phyloP scores from a whole-genome alignment of 805 yeast genomes.

The Naumovozyma dairenensis region DNA sequence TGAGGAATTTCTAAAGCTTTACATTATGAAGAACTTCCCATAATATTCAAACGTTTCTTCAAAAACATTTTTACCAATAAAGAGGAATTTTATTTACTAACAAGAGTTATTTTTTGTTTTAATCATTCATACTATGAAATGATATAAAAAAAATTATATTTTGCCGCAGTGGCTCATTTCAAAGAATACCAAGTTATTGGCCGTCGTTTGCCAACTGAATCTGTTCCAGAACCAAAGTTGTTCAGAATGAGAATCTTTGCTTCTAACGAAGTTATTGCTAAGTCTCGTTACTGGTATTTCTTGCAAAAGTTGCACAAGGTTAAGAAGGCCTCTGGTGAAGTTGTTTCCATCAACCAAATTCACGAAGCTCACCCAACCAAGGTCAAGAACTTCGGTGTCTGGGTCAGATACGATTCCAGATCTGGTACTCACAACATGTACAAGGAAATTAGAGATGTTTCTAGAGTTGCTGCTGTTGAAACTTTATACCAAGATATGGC shows the following conservation, averaged over 20 bases:
- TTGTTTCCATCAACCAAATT: conserved; percentile 85
- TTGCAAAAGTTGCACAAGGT: conserved; percentile 98
- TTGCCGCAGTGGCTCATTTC: conserved; percentile 74
- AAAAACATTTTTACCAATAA: conserved; percentile 1
- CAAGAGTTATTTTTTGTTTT: too few relatives aligned
- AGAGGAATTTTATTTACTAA: too few relatives aligned
- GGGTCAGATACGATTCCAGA: conserved; percentile 99
- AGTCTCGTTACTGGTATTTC: conserved; percentile 99
- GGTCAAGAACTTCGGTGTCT: conserved; percentile 99
- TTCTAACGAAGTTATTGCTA: conserved; percentile 97
- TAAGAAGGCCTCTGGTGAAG: conserved; percentile 99
- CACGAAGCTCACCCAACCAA: conserved; percentile 95
- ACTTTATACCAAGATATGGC: conserved; percentile 99
- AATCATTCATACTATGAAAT: too few relatives aligned
- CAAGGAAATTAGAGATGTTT: conserved; percentile 99
- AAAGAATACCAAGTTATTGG: conserved; percentile 99
- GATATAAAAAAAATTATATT: too few relatives aligned
- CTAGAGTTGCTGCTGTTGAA: conserved; percentile 98
- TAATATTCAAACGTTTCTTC: background rate
- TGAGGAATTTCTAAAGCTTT: background rate
- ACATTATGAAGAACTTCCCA: background rate
- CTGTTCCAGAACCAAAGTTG: conserved; percentile 98
- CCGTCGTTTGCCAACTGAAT: conserved; percentile 98
- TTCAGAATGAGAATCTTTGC: conserved; percentile 99
- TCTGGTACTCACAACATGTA: conserved; percentile 99